Evolutionary conservation across 177 flowering plant species (phyloP).

Genomic region (Tripterygium wilfordii): DNA sequence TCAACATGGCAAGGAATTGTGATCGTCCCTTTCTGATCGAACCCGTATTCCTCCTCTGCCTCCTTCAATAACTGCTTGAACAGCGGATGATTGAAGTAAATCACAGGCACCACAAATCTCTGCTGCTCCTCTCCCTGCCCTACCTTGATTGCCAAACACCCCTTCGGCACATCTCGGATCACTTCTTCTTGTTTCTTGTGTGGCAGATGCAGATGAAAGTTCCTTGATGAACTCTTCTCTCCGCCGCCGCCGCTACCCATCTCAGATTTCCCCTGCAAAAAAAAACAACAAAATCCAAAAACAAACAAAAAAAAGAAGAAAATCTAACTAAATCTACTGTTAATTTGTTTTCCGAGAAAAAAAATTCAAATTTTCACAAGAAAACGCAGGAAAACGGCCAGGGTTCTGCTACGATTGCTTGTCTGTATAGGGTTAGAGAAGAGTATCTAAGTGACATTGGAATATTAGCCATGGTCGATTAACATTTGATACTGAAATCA

Average conservation of each 20-base stretch:
- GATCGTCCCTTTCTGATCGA: slow-evolving; percentile 53
- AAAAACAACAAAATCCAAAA: neutral
- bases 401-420: slow-evolving; percentile 23
- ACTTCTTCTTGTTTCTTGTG: slow-evolving; percentile 28
- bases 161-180: slow-evolving; percentile 44
- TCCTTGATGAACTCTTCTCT: slow-evolving; percentile 30
- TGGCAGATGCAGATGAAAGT: slow-evolving; percentile 39
- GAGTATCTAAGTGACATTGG: slow-evolving; percentile 22
- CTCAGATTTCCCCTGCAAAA: too few relatives aligned
- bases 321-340: too few relatives aligned
- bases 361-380: too few relatives aligned
- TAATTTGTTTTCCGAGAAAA: too few relatives aligned
- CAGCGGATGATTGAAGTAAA: slow-evolving; percentile 55
- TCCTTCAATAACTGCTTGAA: slow-evolving; percentile 47
- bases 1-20: slow-evolving; percentile 57
- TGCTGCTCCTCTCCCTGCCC: slow-evolving; percentile 40
- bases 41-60: slow-evolving; percentile 65
- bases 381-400: slow-evolving; percentile 26
- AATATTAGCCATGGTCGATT: slow-evolving; percentile 21
- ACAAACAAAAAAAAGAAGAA: neutral
- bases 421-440: slow-evolving; percentile 17
- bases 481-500: neutral
- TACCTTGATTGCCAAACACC: slow-evolving; percentile 50
- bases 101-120: slow-evolving; percentile 51
- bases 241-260: slow-evolving; percentile 15